These are phyloP conservation scores for Monoraphidium neglectum DNA, from an alignment of 139 green algal genomes.

Conservation along the genomic window DNA sequence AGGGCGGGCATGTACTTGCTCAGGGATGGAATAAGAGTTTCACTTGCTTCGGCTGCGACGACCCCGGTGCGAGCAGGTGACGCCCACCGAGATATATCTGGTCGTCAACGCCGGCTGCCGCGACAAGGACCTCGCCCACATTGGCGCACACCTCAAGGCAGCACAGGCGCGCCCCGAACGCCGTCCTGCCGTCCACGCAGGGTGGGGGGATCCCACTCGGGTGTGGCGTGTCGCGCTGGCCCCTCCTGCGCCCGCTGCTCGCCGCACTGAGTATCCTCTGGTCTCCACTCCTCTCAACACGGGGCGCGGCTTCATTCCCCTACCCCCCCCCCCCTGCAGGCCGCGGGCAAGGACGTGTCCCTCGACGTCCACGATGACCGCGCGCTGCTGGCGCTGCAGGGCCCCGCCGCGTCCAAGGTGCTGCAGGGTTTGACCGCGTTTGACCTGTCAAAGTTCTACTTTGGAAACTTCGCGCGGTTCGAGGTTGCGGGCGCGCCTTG, in stretches of 20 bases:
- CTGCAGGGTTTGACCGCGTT: conserved; percentile 47
- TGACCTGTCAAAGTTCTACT: conserved; percentile 92
- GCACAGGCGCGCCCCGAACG: conserved; percentile 52
- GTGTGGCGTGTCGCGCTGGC: no score
- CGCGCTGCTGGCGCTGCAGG: conserved; percentile 91
- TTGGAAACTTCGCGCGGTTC: conserved; percentile 80
- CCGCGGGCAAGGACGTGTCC: conserved; percentile 62
- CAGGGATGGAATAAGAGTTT: no score
- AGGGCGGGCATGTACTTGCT: no score
- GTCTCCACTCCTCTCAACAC: no score
- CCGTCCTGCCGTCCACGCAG: no score
- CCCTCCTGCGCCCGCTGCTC: no score
- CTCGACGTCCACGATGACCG: conserved; percentile 89
- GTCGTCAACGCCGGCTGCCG: conserved; percentile 97
- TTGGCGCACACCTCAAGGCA: conserved; percentile 77
- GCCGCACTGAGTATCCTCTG: no score
- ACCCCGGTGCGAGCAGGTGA: no score
- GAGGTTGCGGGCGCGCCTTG: conserved; percentile 78
- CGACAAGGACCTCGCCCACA: conserved; percentile 96
- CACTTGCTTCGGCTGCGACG: no score
- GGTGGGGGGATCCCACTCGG: no score
- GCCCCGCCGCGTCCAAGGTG: conserved; percentile 66
- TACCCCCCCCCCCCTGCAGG: conserved; percentile 25
- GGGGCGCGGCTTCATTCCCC: no score
- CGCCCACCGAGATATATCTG: conserved; percentile 84